Evolutionary conservation across 78 protist species (phyloP).

Genomic region (Pigoraptor vietnamica): DNA sequence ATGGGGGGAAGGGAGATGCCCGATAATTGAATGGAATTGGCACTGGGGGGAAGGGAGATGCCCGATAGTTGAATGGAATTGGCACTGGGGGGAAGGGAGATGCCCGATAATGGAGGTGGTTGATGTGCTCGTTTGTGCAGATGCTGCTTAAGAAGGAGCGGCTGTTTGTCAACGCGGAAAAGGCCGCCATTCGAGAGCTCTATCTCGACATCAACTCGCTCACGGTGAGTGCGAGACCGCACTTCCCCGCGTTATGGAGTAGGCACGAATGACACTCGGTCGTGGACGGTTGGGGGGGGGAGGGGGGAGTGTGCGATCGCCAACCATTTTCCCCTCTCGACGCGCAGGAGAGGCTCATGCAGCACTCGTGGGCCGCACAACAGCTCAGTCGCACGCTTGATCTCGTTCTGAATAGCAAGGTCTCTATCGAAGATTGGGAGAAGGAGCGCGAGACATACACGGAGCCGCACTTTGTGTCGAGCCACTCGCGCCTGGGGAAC

Average conservation of each 20-base stretch:
- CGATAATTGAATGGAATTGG: neutral
- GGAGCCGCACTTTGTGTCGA: neutral
- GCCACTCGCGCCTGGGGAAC: neutral
- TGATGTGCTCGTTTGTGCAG: neutral
- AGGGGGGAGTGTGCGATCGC: no score
- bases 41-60: no score
- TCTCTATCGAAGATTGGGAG: neutral
- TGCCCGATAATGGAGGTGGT: neutral
- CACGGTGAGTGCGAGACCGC: neutral
- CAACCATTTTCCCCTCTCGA: neutral
- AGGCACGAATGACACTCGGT: neutral
- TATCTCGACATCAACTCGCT: neutral
- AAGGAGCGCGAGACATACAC: neutral
- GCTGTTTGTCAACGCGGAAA: neutral
- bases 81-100: no score
- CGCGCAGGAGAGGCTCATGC: neutral
- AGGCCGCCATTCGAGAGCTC: neutral
- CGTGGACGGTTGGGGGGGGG: no score
- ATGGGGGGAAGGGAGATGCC: no score
- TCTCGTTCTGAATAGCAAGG: neutral
- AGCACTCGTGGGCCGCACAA: neutral
- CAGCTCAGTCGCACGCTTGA: neutral
- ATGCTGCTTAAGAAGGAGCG: neutral
- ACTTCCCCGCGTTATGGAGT: no score
- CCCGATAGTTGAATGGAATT: neutral